A percentile compares a stretch with the other conserved stretches of the same genome.
phyloP scores from a whole-genome alignment of 2,329 filamentous ascomycete species.

The Nemania sp. region DNA sequence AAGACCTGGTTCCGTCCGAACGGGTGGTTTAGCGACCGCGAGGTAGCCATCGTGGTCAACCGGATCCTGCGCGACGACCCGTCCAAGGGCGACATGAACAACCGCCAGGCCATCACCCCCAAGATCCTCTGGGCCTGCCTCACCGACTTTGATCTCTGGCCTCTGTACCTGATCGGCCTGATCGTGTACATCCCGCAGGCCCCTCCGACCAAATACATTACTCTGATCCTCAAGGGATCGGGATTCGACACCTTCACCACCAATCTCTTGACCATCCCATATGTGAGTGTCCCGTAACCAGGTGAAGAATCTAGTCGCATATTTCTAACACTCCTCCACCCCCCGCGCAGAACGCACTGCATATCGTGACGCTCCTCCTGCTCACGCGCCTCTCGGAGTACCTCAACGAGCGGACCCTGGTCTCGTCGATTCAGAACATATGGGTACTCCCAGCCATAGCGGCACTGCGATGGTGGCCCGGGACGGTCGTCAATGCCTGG shows the following conservation, averaged over 20 bases:
- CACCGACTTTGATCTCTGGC: slow-evolving; percentile 62
- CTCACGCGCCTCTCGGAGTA: slow-evolving; percentile 56
- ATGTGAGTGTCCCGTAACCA: slow-evolving; percentile 39
- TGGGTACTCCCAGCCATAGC: slow-evolving; percentile 62
- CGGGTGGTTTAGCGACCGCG: slow-evolving; percentile 62
- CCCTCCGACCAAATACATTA: slow-evolving; percentile 55
- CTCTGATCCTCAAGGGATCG: slow-evolving; percentile 54
- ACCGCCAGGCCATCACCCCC: slow-evolving; percentile 57
- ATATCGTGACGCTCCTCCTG: slow-evolving; percentile 56
- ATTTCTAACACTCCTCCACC: slow-evolving; percentile 7
- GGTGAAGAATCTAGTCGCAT: slow-evolving; percentile 26
- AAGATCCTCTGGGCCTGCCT: slow-evolving; percentile 53
- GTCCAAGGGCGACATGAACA: slow-evolving; percentile 62
- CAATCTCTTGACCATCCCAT: slow-evolving; percentile 61
- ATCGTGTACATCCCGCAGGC: slow-evolving; percentile 53
- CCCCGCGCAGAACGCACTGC: slow-evolving; percentile 50
- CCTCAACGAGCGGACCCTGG: slow-evolving; percentile 53
- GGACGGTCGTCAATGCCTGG: slow-evolving; percentile 51
- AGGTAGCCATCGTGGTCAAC: slow-evolving; percentile 63
- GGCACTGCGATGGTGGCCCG: slow-evolving; percentile 53
- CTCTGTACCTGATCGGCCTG: slow-evolving; percentile 55
- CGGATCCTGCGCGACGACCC: slow-evolving; percentile 61
- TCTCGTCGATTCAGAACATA: slow-evolving; percentile 51
- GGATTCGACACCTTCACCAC: slow-evolving; percentile 59
- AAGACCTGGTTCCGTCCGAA: slow-evolving; percentile 54